Evolutionary conservation across 208 protist species (phyloP).

Genomic region (Trypanosoma platydactyli): DNA sequence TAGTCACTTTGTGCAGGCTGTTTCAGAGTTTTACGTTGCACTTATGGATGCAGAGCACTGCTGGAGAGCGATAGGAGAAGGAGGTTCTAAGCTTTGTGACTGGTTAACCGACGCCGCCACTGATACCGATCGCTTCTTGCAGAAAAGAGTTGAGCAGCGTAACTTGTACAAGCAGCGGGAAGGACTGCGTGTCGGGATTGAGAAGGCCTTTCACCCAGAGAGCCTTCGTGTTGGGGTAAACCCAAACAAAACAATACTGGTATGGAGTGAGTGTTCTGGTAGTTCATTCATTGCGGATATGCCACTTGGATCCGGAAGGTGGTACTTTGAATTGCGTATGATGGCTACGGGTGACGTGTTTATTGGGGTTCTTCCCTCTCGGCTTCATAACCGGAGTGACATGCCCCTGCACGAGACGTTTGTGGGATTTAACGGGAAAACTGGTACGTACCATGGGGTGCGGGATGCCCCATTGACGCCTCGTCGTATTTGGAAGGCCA

Average conservation of each 20-base stretch:
- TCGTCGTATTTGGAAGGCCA: slow-evolving; percentile 50
- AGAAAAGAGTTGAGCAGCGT: slow-evolving; percentile 63
- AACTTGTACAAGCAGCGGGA: slow-evolving; percentile 60
- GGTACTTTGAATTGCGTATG: slow-evolving; percentile 91
- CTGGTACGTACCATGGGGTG: slow-evolving; percentile 42
- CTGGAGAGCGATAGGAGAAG: slow-evolving; percentile 29
- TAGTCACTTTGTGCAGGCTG: slow-evolving; percentile 74
- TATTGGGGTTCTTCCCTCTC: slow-evolving; percentile 71
- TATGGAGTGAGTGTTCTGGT: slow-evolving; percentile 48
- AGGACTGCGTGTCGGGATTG: slow-evolving; percentile 57
- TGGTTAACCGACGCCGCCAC: slow-evolving; percentile 12
- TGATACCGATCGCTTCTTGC: slow-evolving; percentile 48
- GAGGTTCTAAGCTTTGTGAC: slow-evolving; percentile 3
- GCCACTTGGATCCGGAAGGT: slow-evolving; percentile 63
- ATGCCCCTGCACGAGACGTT: slow-evolving; percentile 16
- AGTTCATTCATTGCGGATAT: slow-evolving; percentile 55
- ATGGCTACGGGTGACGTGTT: slow-evolving; percentile 58
- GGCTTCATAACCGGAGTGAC: slow-evolving; percentile 16
- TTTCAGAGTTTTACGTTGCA: slow-evolving; percentile 71
- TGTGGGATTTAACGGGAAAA: slow-evolving; percentile 78
- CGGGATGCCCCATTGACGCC: slow-evolving; percentile 16
- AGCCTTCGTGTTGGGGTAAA: slow-evolving; percentile 75
- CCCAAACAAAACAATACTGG: slow-evolving; percentile 61
- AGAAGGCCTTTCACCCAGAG: slow-evolving; percentile 55
- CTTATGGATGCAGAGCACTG: slow-evolving; percentile 67